phyloP scores from a whole-genome alignment of 2,329 filamentous ascomycete genomes.

The Colletotrichum melonis region DNA sequence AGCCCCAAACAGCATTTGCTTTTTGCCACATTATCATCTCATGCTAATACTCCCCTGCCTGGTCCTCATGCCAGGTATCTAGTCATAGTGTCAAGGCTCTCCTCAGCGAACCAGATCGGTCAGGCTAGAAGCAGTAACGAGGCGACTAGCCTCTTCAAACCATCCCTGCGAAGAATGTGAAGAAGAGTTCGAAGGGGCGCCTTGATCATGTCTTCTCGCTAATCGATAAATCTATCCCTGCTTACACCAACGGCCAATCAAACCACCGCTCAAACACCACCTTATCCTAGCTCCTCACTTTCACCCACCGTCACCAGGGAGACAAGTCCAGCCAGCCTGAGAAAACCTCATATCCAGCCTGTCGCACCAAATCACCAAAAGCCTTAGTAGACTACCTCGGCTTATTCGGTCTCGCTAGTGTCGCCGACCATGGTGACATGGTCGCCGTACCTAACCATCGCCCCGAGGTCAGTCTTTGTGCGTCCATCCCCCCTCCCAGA shows the following conservation, averaged over 20 bases:
- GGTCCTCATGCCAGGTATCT: neutral
- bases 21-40: neutral
- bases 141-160: neutral
- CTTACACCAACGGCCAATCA: slow-evolving; percentile 1
- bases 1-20: neutral
- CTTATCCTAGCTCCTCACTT: no score
- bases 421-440: neutral
- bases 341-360: neutral
- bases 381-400: neutral
- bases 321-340: neutral
- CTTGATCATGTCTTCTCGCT: slow-evolving; percentile 17
- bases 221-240: slow-evolving; percentile 13
- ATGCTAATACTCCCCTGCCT: neutral
- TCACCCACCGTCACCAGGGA: neutral
- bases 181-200: neutral
- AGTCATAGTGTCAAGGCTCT: no score
- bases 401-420: neutral
- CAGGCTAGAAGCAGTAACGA: neutral
- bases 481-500: neutral
- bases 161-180: slow-evolving; percentile 12
- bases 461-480: slow-evolving; percentile 15
- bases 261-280: no score
- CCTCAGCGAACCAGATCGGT: neutral
- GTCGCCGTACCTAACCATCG: neutral
- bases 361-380: neutral